phyloP scores from a whole-genome alignment of 225 moss, liverwort and hornwort species.

The Straminergon stramineum region DNA sequence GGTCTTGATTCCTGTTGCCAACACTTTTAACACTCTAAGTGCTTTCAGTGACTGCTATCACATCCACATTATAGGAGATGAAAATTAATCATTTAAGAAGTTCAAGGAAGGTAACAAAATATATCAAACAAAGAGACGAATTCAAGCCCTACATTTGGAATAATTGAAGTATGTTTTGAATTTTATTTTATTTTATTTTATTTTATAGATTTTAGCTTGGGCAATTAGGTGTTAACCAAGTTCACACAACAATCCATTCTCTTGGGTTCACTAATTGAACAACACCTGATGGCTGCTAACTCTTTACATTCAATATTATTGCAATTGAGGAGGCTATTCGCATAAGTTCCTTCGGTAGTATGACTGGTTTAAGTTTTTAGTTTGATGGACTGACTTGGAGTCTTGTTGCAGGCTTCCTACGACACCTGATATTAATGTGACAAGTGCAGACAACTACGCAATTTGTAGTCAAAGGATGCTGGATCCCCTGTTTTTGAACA shows the following conservation, averaged over 20 bases:
- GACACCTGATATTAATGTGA: neutral
- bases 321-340: neutral
- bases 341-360: neutral
- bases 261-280: neutral
- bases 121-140: neutral
- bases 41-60: neutral
- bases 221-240: neutral
- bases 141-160: neutral
- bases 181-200: too few relatives aligned
- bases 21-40: neutral
- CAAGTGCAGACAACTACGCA: constrained; percentile 14
- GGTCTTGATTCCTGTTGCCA: neutral
- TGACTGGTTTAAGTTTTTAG: neutral
- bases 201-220: too few relatives aligned
- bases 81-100: too few relatives aligned
- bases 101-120: neutral
- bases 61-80: neutral
- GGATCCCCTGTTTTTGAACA: constrained; percentile 23
- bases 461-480: constrained; percentile 48
- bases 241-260: neutral
- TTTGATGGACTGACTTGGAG: neutral
- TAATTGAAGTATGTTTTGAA: neutral
- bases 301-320: neutral
- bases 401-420: constrained; percentile 17
- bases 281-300: neutral